Evolutionary conservation across 345 rosid species (phyloP).

Genomic region (Pistacia integerrima): DNA sequence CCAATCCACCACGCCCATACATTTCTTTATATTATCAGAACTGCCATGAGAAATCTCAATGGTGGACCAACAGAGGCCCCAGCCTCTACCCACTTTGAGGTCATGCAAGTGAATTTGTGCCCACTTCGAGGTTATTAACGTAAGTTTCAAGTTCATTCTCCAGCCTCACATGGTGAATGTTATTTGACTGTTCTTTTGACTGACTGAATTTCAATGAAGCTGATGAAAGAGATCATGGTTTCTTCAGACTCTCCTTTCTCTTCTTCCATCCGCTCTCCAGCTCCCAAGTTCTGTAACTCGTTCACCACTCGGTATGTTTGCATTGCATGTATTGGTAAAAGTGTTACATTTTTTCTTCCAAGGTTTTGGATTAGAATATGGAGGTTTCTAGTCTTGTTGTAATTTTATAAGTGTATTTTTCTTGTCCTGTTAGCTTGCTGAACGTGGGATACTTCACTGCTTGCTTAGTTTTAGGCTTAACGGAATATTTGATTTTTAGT

Average conservation of each 20-base stretch:
- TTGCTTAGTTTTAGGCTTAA: background rate
- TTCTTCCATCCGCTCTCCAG: slow-evolving; percentile 39
- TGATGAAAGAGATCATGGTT: slow-evolving; percentile 23
- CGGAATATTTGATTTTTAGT: background rate
- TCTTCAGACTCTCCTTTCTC: slow-evolving; percentile 31
- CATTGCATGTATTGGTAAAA: background rate
- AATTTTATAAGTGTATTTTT: background rate
- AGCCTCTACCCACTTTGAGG: too few species aligned
- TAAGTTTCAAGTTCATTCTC: background rate
- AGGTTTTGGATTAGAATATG: slow-evolving; percentile 3
- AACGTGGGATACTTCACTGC: background rate
- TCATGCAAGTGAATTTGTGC: background rate
- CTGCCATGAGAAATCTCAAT: background rate
- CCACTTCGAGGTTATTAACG: background rate
- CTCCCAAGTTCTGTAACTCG: slow-evolving; percentile 38
- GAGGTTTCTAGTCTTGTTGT: background rate
- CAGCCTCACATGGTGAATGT: background rate
- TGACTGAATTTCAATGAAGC: background rate
- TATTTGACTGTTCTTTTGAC: background rate
- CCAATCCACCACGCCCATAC: background rate
- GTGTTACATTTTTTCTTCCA: background rate
- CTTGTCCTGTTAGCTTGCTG: background rate
- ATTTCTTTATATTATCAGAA: background rate
- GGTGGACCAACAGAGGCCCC: too few species aligned
- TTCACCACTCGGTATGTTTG: slow-evolving; percentile 54